Evolutionary conservation across 345 rosid genomes (phyloP), one percentile per base, ranked within the genome.

Genomic region (Ailanthus altissimus): DNA sequence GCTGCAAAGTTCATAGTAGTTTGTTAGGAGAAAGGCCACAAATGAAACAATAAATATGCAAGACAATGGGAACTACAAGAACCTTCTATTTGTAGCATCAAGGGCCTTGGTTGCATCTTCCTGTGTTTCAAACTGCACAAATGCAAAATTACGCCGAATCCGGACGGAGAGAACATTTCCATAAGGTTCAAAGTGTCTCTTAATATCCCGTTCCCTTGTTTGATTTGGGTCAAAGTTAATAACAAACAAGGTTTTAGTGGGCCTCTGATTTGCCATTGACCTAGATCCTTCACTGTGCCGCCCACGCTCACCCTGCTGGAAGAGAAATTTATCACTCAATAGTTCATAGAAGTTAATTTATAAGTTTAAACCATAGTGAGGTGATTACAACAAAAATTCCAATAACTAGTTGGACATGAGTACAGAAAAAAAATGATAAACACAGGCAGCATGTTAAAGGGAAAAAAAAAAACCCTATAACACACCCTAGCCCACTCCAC

Each of bases 401-500:
- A 42, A 43, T 12, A 40, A 56, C 14, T 1, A 58, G 5, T n/a
- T n/a, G n/a, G 40, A 20, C 40, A 14, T 9, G 42, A 15, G 8
- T 14, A 10, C 0, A 56, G 9, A 60, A 7, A 32, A 25, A 67
- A 8, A 42, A 16, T 16, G 14, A 0, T 11, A 63, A 56, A 6
- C 2, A 14, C n/a, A 6, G 45, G 0, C 5, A 58, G 32, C 69
- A 61, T 36, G 53, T 36, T n/a, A n/a, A n/a, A n/a, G n/a, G n/a
- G n/a, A n/a, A 16, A 61, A 0, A 1, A 65, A 38, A 70, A 51
- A 60, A 21, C 67, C 75, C 20, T 72, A 75, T 1, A 59, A 65
- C 80, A 46, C 67, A 92, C 94, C 91, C 87, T 91, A 7, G 98
- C 97, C 97, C 96, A 92, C 84, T 94, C 96, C 61, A 91, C 96